Evolutionary conservation across 345 rosid species (phyloP).

Genomic region (Eutrema yunnanense): DNA sequence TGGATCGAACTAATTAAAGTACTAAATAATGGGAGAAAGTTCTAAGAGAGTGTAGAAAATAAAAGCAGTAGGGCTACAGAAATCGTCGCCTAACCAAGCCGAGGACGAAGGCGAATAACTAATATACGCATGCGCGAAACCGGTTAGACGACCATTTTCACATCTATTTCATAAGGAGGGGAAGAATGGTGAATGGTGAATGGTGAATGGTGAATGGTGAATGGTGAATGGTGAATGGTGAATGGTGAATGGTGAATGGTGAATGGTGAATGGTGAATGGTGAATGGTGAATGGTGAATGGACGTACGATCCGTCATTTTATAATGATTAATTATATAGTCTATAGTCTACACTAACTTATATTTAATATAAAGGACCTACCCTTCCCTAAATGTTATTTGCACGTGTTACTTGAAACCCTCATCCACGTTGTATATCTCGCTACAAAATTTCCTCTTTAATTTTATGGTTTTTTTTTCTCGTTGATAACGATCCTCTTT

Average conservation of each 20-base stretch:
- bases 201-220: background rate
- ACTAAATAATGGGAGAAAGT: background rate
- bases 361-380: background rate
- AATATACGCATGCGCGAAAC: too few relatives aligned
- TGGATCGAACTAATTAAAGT: background rate
- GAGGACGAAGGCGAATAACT: too few relatives aligned
- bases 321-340: background rate
- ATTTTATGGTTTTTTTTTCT: background rate
- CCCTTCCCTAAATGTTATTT: background rate
- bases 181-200: background rate
- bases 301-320: slow-evolving; percentile 7
- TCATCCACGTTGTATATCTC: background rate
- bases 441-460: background rate
- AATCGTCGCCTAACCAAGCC: too few relatives aligned
- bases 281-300: background rate
- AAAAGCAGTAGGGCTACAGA: background rate
- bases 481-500: background rate
- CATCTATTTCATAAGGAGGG: background rate
- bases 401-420: slow-evolving; percentile 10
- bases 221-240: background rate
- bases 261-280: background rate
- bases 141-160: too few relatives aligned
- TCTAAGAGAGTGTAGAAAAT: background rate
- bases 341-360: background rate
- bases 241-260: background rate